Evolutionary conservation across 768 basidiomycete species (phyloP), one percentile per base, ranked within the genome.

Genomic region (Pulveroboletus frians): DNA sequence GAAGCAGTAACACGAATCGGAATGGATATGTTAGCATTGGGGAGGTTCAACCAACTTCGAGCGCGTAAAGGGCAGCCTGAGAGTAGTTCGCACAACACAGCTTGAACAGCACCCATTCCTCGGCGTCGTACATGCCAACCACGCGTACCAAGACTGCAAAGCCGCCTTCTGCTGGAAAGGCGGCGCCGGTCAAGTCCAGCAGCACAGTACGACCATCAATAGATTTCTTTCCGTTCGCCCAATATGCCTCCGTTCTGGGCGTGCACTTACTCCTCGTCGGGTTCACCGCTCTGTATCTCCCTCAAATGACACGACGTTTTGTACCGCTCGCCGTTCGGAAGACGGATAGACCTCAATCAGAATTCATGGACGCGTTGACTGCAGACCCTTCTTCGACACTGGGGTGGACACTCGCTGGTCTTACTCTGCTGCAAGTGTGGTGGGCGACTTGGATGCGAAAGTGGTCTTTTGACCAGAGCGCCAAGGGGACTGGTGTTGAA

Each of bases 221-320:
- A n/a, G 55, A 50, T 17, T 64, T 53, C 46, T 77, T 79, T 53
- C 79, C 83, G 11, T 74, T 79, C 49, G 74, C 76, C 5, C 73
- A 73, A 21, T 88, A 88, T 69, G 76, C 78, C 48, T 83, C 85
- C 27, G 68, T 80, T 21, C 79, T 88, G 18, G 82, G 81, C 39
- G 81, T 88, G 7, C 84, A 85, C 61, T 73, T 78, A 1, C 73
- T 78, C 14, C 79, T 90, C 8, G 73, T 89, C 53, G 67, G 71
- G 3, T 90, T 88, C 64, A 73, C 76, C 11, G 78, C 78, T 1
- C 71, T 91, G 46, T 83, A 79, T 63, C 73, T 91, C n/a, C 89
- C 88, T 15, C 77, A 77, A 43, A 78, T 76, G n/a, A 71, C 74
- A 3, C 70, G 73, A 37, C 60, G 81, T 21, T 69, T 73, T 50